Conservation (phyloP, 768 basidiomycete genomes). For the Suillus subluteus region DNA sequence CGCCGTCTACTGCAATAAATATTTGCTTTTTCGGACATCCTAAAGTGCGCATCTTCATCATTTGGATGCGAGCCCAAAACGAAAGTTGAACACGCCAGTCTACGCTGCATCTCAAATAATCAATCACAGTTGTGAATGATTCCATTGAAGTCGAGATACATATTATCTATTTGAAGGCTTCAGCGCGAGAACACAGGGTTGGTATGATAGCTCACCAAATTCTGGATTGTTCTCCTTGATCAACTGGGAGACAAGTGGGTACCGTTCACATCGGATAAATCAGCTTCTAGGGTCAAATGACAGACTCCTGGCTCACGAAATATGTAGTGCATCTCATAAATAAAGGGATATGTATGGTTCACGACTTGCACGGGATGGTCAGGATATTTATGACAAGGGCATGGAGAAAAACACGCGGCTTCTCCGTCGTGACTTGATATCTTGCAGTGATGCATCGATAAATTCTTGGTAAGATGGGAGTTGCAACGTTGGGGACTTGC, state of each 20-base stretch:
- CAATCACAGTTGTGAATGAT: constrained; percentile 81
- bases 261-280: constrained; percentile 73
- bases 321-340: constrained; percentile 40
- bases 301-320: constrained; percentile 63
- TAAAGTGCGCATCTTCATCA: constrained; percentile 94
- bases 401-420: too few species aligned
- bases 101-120: background rate
- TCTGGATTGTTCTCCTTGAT: constrained; percentile 98
- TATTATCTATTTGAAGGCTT: constrained; percentile 60
- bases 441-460: too few species aligned
- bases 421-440: too few species aligned
- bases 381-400: too few species aligned
- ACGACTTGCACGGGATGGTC: too few species aligned
- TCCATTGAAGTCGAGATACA: constrained; percentile 94
- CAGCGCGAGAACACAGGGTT: constrained; percentile 11
- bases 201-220: constrained; percentile 64
- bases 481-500: too few species aligned
- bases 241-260: constrained; percentile 96
- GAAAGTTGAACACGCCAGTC: constrained; percentile 5
- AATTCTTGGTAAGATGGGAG: too few species aligned
- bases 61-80: constrained; percentile 87
- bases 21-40: constrained; percentile 96
- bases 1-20: constrained; percentile 98
- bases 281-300: constrained; percentile 9
- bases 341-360: too few species aligned